These are phyloP conservation scores for Penicillium sp. DNA, from an alignment of 2,329 filamentous ascomycete species.

Conservation along the genomic window DNA sequence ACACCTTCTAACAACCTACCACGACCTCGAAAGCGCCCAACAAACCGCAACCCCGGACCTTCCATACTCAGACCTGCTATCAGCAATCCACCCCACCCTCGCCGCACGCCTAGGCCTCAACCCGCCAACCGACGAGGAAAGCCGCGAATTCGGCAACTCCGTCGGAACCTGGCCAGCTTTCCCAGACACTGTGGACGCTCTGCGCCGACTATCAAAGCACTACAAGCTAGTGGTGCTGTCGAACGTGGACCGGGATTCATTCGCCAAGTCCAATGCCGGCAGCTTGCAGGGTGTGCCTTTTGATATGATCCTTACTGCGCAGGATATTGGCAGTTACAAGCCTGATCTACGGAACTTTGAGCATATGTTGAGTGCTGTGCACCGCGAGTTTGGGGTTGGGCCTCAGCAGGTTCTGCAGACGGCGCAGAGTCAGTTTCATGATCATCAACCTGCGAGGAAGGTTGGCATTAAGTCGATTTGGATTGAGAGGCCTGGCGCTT, in stretches of 20 bases:
- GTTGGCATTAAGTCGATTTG: slow-evolving; percentile 61
- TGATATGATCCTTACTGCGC: slow-evolving; percentile 65
- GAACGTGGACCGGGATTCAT: slow-evolving; percentile 56
- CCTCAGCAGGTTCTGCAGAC: slow-evolving; percentile 63
- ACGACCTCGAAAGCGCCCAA: slow-evolving; percentile 44
- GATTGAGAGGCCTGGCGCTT: slow-evolving; percentile 53
- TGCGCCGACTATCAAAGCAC: slow-evolving; percentile 47
- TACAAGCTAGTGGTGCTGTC: slow-evolving; percentile 58
- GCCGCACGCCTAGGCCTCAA: slow-evolving; percentile 27
- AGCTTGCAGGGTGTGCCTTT: slow-evolving; percentile 55
- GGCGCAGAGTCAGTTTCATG: slow-evolving; percentile 64
- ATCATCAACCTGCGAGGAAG: slow-evolving; percentile 63
- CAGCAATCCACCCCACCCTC: slow-evolving; percentile 42
- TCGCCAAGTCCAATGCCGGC: slow-evolving; percentile 46
- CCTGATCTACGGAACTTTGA: slow-evolving; percentile 63
- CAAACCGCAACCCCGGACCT: slow-evolving; percentile 56
- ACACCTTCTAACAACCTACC: slow-evolving; percentile 24
- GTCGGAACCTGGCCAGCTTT: slow-evolving; percentile 56
- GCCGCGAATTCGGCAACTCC: slow-evolving; percentile 47
- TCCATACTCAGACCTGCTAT: slow-evolving; percentile 60
- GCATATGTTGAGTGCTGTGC: slow-evolving; percentile 58
- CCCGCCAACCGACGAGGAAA: slow-evolving; percentile 34
- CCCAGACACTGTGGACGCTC: slow-evolving; percentile 54
- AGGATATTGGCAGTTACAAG: slow-evolving; percentile 71
- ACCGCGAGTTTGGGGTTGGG: slow-evolving; percentile 55